Conservation (phyloP, 805 yeast species). For the Candida hispaniensis region DNA sequence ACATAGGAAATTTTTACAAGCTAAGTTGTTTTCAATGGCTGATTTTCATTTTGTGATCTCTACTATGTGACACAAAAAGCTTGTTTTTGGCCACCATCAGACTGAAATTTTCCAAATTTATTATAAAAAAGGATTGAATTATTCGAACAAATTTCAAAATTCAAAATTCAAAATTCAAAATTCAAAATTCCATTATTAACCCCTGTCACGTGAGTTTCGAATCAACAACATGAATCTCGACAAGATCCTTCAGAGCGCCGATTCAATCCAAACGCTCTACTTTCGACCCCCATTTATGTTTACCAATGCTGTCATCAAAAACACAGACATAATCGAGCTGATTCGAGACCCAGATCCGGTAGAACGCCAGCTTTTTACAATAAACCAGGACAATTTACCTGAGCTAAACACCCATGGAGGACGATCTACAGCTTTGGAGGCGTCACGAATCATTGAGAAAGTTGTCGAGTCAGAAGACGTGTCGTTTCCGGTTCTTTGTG, state of each 20-base stretch:
- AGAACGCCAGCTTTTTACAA: constrained; percentile 40
- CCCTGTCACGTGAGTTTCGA: too few relatives aligned
- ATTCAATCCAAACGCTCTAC: constrained; percentile 35
- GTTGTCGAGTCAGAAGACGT: constrained; percentile 7
- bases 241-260: constrained; percentile 33
- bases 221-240: constrained; percentile 27
- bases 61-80: too few relatives aligned
- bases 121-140: too few relatives aligned
- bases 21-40: too few relatives aligned
- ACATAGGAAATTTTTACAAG: too few relatives aligned
- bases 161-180: too few relatives aligned
- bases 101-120: too few relatives aligned
- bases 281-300: constrained; percentile 53
- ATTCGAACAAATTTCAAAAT: too few relatives aligned
- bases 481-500: constrained; percentile 36
- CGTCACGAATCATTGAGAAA: constrained; percentile 3
- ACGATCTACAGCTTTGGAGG: constrained; percentile 6
- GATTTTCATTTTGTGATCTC: too few relatives aligned
- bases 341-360: constrained; percentile 45
- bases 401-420: constrained; percentile 8
- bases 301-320: constrained; percentile 46
- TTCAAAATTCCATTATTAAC: too few relatives aligned
- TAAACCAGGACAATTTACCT: constrained; percentile 12
- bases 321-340: constrained; percentile 43
- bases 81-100: too few relatives aligned